Conservation (phyloP, 2,329 filamentous ascomycete genomes). For the Aureobasidium musti region DNA sequence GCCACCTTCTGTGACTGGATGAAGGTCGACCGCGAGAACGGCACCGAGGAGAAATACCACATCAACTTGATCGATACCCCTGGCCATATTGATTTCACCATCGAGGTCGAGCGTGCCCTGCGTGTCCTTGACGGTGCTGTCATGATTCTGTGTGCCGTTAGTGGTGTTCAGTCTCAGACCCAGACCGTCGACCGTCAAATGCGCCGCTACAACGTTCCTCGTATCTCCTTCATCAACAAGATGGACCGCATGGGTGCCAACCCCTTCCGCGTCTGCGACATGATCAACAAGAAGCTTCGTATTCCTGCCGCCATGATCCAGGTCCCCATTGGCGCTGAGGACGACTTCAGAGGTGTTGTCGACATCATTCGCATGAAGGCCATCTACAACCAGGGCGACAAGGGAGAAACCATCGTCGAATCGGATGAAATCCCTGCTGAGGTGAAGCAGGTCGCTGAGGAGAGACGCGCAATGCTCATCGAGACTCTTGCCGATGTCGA, state of each 20-base stretch:
- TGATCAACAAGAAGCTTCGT: constrained; percentile 96
- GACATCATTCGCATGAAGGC: constrained; percentile 91
- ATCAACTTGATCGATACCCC: constrained; percentile 99
- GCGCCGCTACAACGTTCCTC: constrained; percentile 95
- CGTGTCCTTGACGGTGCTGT: constrained; percentile 94
- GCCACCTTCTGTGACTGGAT: constrained; percentile 98
- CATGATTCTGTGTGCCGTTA: constrained; percentile 98
- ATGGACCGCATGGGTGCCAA: constrained; percentile 99
- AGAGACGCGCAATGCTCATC: constrained; percentile 83
- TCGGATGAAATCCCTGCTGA: constrained; percentile 82
- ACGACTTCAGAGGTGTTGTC: constrained; percentile 88
- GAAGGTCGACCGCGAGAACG: constrained; percentile 62
- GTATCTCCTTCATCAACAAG: constrained; percentile 98
- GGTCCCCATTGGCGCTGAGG: constrained; percentile 89
- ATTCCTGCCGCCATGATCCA: constrained; percentile 91
- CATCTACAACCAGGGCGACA: constrained; percentile 83
- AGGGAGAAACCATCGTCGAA: constrained; percentile 73
- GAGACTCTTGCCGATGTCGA: constrained; percentile 97
- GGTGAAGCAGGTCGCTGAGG: constrained; percentile 70
- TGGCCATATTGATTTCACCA: constrained; percentile 98
- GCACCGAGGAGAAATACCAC: constrained; percentile 88
- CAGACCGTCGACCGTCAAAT: constrained; percentile 98
- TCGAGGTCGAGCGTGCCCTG: constrained; percentile 94
- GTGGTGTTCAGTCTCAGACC: constrained; percentile 95
- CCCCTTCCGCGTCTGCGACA: constrained; percentile 94